Evolutionary conservation across 345 rosid genomes (phyloP), one percentile per base, ranked within the genome.

Genomic region (Eucalyptus marginata): DNA sequence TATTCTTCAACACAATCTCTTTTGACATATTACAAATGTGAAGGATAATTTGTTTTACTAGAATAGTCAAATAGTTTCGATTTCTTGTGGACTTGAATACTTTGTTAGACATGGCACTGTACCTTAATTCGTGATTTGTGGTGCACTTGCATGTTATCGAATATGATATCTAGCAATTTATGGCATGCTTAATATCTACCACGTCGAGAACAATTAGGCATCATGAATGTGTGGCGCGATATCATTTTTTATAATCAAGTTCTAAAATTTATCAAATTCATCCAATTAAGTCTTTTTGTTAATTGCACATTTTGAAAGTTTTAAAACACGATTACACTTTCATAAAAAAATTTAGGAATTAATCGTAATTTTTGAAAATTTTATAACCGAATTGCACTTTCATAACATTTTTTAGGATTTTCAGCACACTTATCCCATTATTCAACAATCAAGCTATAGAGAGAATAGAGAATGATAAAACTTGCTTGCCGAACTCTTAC

Each of bases 311-410:
- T 56, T 4, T 56, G 1, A 24, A 56, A 56, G 13, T 56, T 24
- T 22, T 2, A 2, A 13, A 14, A 29, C 2, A 13, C 1, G 17
- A 29, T 62, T 29, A 0, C 33, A 13, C 0, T 56, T 56, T 56
- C 0, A 5, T 56, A 56, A 62, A 2, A 62, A 62, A 4, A 13
- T 62, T 62, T 31, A 66, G 0, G 1, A 31, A 6, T 66, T 31
- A 4, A 31, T 31, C 15, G 2, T 2, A 66, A 31, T 31, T 15
- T 66, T n/a, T 31, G 1, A 66, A 64, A 66, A n/a, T 7, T 14
- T 66, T 66, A 31, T 2, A 3, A n/a, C 1, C 2, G 0, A n/a
- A 66, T 66, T 66, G 2, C 6, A 66, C 10, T 66, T 66, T 66
- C 17, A 4, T n/a, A 3, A 66, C 0, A n/a, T 13, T 7, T 64